Evolutionary conservation across 306 rosid genomes (phyloP), one percentile per base, ranked within the genome.

Genomic region (Boehmeria nivea): DNA sequence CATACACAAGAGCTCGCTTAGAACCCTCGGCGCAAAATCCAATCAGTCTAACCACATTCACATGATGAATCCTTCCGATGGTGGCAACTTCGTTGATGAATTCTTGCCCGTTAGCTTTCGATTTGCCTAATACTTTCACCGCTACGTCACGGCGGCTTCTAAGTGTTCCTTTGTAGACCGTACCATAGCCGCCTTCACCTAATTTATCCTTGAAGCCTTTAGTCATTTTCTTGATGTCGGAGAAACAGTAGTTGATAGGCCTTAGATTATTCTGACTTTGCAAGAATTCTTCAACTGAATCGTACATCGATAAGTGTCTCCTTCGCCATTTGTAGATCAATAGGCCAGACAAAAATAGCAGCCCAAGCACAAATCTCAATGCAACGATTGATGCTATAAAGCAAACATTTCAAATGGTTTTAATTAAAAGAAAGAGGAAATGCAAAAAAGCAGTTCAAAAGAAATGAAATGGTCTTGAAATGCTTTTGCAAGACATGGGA

Each of bases 291-390:
- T 73, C 70, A 27, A 67, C 26, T 0, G 57, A 27, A 9, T 51
- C 62, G 26, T 61, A 62, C 10, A 45, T 24, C 3, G 70, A 62
- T 58, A 67, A 57, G 33, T 73, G 74, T 22, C 73, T 20, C 16
- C 61, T 31, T 43, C 61, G 13, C 60, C 66, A 59, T 59, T 59
- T 42, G 18, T 43, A 23, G 49, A 42, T 42, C 60, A 66, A 27
- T 5, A 60, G 52, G 7, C 38, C 31, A 1, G 19, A 8, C 23
- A 72, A 4, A 23, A 51, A 31, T 18, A 33, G 62, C 20, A 51
- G 11, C 12, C 59, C 76, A 18, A 51, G 28, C 20, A 45, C 1
- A 31, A 65, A 51, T 64, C 67, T 64, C 33, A 18, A 8, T 0
- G 26, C 27, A 55, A 70, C 22, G 17, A 56, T 31, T 17, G 42